phyloP scores from a whole-genome alignment of 441 rosid species.

The Erodium moschatum region DNA sequence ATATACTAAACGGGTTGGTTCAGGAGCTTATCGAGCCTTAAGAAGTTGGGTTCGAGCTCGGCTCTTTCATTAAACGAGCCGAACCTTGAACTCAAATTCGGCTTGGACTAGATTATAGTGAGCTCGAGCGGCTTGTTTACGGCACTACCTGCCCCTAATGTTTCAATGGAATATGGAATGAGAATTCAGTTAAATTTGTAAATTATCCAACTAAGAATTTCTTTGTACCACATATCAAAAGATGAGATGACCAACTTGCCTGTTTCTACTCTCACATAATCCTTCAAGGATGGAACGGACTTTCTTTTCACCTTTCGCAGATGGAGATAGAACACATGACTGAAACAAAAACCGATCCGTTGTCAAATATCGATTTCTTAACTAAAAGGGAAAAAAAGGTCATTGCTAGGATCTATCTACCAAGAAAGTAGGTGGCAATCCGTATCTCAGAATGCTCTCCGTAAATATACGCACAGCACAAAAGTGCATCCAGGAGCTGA shows the following conservation, averaged over 20 bases:
- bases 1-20: too few relatives aligned
- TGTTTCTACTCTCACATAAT: conserved; percentile 55
- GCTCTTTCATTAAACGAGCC: too few relatives aligned
- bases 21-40: too few relatives aligned
- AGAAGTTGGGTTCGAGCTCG: too few relatives aligned
- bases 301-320: conserved; percentile 82
- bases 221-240: too few relatives aligned
- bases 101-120: too few relatives aligned
- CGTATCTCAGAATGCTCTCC: conserved; percentile 96
- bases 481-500: conserved; percentile 98
- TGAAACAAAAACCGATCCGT: conserved; percentile 29
- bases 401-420: conserved; percentile 24
- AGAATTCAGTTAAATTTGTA: too few relatives aligned
- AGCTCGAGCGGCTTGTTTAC: too few relatives aligned
- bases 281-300: conserved; percentile 85
- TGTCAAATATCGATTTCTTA: conserved; percentile 11
- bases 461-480: conserved; percentile 88
- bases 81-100: too few relatives aligned
- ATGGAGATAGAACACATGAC: conserved; percentile 87
- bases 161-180: too few relatives aligned
- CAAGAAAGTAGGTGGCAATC: conserved; percentile 91
- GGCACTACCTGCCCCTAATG: too few relatives aligned
- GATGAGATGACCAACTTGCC: conserved; percentile 37
- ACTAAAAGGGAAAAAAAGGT: neutral
- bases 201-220: too few relatives aligned